A percentile compares a stretch with the other conserved stretches of the same genome.
These are phyloP conservation scores for Arthrobotrys sinensis DNA, from an alignment of 2,329 filamentous ascomycete genomes.

Conservation along the genomic window DNA sequence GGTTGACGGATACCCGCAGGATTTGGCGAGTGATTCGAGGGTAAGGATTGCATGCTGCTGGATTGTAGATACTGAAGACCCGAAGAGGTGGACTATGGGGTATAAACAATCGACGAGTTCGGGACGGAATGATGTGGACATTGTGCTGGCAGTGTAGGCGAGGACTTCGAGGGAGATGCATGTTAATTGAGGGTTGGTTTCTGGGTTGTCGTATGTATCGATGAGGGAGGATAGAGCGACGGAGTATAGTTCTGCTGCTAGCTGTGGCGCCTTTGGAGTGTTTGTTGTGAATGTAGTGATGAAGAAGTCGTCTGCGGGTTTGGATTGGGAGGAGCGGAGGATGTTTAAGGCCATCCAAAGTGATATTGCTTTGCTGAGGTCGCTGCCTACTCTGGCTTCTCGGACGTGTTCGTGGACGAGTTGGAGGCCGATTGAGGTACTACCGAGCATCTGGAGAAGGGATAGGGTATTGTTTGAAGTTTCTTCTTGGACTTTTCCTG, in stretches of 20 bases:
- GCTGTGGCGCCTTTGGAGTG: constrained; percentile 63
- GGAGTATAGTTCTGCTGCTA: constrained; percentile 77
- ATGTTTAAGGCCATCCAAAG: constrained; percentile 65
- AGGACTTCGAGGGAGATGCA: constrained; percentile 82
- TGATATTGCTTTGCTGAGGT: constrained; percentile 62
- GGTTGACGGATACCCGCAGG: constrained; percentile 82
- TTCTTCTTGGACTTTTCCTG: constrained; percentile 77
- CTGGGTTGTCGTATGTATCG: constrained; percentile 69
- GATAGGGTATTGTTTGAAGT: constrained; percentile 74
- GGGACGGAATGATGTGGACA: constrained; percentile 79
- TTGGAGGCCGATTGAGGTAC: constrained; percentile 71
- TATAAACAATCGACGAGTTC: constrained; percentile 94
- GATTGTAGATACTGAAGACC: constrained; percentile 77
- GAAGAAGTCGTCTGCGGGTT: constrained; percentile 69
- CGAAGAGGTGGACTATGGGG: constrained; percentile 89
- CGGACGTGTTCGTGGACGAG: constrained; percentile 63
- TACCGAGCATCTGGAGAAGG: constrained; percentile 73
- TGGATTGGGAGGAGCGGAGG: constrained; percentile 65
- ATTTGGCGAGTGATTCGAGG: constrained; percentile 82
- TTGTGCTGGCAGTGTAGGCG: constrained; percentile 79
- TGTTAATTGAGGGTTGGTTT: constrained; percentile 71
- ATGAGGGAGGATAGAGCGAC: constrained; percentile 77
- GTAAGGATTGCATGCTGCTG: constrained; percentile 86
- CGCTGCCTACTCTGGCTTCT: constrained; percentile 59
- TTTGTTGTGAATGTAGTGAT: constrained; percentile 67